Percentiles rank a stretch among this genome's conserved stretches.
phyloP scores from a whole-genome alignment of 2,329 filamentous ascomycete genomes.

The Pseudogymnoascus sp. region DNA sequence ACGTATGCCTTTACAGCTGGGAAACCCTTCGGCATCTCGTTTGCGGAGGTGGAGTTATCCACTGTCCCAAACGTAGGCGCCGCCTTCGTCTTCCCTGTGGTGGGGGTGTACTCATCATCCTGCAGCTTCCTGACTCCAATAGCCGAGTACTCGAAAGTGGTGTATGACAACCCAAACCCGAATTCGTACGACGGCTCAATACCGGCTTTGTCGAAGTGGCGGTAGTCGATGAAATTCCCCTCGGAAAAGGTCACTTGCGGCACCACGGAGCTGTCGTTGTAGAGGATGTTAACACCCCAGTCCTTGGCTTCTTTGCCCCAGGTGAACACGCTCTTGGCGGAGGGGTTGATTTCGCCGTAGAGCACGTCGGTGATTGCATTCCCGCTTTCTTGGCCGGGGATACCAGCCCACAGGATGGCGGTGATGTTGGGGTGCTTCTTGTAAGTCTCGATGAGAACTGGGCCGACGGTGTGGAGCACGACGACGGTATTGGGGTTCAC shows the following conservation, averaged over 20 bases:
- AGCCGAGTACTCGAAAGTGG: slow-evolving; percentile 67
- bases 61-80: slow-evolving; percentile 56
- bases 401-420: slow-evolving; percentile 72
- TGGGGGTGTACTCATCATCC: slow-evolving; percentile 34
- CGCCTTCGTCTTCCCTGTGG: slow-evolving; percentile 49
- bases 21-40: slow-evolving; percentile 54
- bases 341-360: slow-evolving; percentile 71
- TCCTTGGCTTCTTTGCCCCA: slow-evolving; percentile 47
- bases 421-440: slow-evolving; percentile 70
- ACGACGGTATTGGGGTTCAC: slow-evolving; percentile 84
- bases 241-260: slow-evolving; percentile 69
- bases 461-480: slow-evolving; percentile 76
- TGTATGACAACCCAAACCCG: slow-evolving; percentile 73
- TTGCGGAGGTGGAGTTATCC: slow-evolving; percentile 54
- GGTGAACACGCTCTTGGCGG: slow-evolving; percentile 71
- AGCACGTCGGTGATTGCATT: slow-evolving; percentile 74
- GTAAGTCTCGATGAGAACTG: slow-evolving; percentile 68
- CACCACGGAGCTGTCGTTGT: slow-evolving; percentile 38
- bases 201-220: slow-evolving; percentile 53
- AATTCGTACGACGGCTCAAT: slow-evolving; percentile 67
- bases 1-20: slow-evolving; percentile 39
- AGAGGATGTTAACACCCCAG: slow-evolving; percentile 34
- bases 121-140: slow-evolving; percentile 35
- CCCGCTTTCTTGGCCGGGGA: slow-evolving; percentile 77
- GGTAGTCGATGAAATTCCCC: slow-evolving; percentile 75